Evolutionary conservation across 2,329 filamentous ascomycete species (phyloP), one percentile per base, ranked within the genome.

Genomic region (Penicillium sp.): DNA sequence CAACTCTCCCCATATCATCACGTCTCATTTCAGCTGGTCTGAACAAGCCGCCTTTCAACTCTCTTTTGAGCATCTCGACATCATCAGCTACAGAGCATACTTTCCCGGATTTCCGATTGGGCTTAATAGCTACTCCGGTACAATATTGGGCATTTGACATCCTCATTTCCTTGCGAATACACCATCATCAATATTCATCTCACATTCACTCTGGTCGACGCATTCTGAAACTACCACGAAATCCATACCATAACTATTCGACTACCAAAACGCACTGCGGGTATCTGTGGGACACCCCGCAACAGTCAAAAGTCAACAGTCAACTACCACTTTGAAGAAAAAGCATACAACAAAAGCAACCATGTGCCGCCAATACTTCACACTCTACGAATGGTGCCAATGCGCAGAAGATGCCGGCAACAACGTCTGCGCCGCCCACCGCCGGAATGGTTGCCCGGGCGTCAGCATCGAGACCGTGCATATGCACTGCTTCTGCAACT

Each of bases 401-500:
- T 75, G 73, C 57, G 69, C 75, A 64, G 68, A 72, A 62, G 68
- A 73, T 29, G 68, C 68, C 16, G 68, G 73, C 16, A 61, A 71
- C 43, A 67, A 61, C 36, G 51, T 68, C 44, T 75, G 73, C 41
- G 57, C 69, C 11, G 60, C 61, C 31, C 62, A 66, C 44, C 63
- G 64, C 21, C 65, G 64, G 46, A 66, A 68, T 41, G 63, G 57
- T 51, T 75, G 73, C 34, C 63, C 67, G 11, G 70, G 70, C 1
- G 48, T 73, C 16, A 68, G 64, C 36, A 59, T 71, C n/a, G 70
- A 76, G 49, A 72, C 70, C 2, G 71, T 75, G 3, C 71, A 70
- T 40, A 70, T 76, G 72, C 71, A 76, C 43, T 75, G 72, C 51
- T 76, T 73, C 63, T 75, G 73, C 61, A 64, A 72, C 54, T 59